Base-by-base conservation (phyloP, 306 rosid genomes). In the Vigna angularis region DNA sequence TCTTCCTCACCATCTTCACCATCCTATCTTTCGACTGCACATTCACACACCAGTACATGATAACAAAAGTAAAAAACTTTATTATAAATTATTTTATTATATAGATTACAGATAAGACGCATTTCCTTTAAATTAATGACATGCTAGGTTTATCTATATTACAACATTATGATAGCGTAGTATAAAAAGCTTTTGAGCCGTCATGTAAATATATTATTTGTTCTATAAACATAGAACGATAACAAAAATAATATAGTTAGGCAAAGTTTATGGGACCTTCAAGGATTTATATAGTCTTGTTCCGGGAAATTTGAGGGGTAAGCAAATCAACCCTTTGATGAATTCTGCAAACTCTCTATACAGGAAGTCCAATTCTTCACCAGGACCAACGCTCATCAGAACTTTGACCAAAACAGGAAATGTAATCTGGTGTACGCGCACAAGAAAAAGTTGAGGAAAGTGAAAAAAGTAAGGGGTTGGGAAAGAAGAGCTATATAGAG, bases 251-350 rank as follows among this genome's bases (percentile, higher is more conserved):
- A 63, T 16, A 61, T 62, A 34, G 66, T 6, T 20, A 58, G 16
- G 15, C 49, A 56, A 20, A 66, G 28, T 66, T 49, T 36, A 34
- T n/a, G 32, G 20, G 53, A 89, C 98, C 99, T 93, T 93, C 63
- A 95, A 85, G 48, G 99, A 95, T 90, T 95, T 95, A 30, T 95
- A 84, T 1, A 95, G 88, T 63, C 86, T 84, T 16, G 96, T 87
- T 84, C 98, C 96, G 0, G 99, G 99, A 34, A 91, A 83, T 83
- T 93, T 93, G 83, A 95, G 47, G 15, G 99, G 99, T 57, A 93
- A 56, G 85, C 99, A 93, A 66, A 91, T 88, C 74, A 95, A 88
- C 1, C 91, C 99, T 83, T 95, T 95, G 73, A 95, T 79, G 87
- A 88, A 95, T 76, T 88, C 94, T 78, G 77, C 87, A 57, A 95